These are phyloP conservation scores for Rhynchospora pubera DNA, from an alignment of 176 grass and related monocot genomes.

Conservation along the genomic window DNA sequence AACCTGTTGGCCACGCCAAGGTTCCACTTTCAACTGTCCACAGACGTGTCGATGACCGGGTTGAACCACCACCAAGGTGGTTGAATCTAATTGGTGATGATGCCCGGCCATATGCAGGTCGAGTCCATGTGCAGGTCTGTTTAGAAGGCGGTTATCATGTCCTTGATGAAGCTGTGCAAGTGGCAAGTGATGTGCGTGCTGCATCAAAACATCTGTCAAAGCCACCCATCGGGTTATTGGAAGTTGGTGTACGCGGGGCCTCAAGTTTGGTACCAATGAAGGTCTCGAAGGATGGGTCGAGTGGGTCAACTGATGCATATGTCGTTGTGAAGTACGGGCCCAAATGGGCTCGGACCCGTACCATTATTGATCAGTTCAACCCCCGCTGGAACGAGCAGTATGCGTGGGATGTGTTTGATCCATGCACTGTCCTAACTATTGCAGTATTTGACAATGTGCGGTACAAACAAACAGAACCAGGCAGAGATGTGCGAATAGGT, in stretches of 20 bases:
- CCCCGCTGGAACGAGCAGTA: conserved; percentile 99
- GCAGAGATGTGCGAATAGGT: conserved; percentile 62
- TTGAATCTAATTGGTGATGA: conserved; percentile 81
- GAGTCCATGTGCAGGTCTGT: conserved; percentile 83
- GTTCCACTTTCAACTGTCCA: conserved; percentile 75
- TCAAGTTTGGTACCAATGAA: conserved; percentile 93
- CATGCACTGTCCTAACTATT: conserved; percentile 92
- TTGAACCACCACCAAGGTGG: conserved; percentile 82
- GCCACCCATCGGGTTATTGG: conserved; percentile 80
- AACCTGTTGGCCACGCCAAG: conserved; percentile 52
- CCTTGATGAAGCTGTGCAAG: conserved; percentile 89
- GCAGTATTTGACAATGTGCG: conserved; percentile 93
- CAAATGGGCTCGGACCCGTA: conserved; percentile 92
- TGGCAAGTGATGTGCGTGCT: conserved; percentile 88
- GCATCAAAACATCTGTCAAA: conserved; percentile 94
- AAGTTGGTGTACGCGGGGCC: conserved; percentile 83
- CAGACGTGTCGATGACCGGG: conserved; percentile 57
- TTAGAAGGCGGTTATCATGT: conserved; percentile 98
- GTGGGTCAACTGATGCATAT: conserved; percentile 86
- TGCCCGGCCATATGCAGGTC: conserved; percentile 66
- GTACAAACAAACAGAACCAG: conserved; percentile 35
- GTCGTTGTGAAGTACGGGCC: conserved; percentile 92
- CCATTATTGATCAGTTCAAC: conserved; percentile 95
- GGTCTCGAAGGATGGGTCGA: conserved; percentile 62
- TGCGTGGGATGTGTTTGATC: conserved; percentile 97